Conservation (phyloP, 257 asterid genomes). For the Hygrophila difformis region DNA sequence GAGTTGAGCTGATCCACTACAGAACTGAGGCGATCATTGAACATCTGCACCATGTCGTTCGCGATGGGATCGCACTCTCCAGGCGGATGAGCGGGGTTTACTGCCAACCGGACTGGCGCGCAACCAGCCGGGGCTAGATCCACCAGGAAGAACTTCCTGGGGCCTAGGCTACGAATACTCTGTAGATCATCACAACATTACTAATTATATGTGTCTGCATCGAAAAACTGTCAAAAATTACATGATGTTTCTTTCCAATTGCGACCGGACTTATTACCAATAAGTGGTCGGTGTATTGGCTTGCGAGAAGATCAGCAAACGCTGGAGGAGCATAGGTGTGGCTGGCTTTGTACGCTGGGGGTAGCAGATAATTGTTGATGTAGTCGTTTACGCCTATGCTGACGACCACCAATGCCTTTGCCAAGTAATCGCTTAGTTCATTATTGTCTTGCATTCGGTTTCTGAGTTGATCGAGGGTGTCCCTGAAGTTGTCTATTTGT, state of each 20-base stretch:
- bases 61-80: neutral
- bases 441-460: conserved; percentile 12
- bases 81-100: neutral
- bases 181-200: too few relatives aligned
- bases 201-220: too few relatives aligned
- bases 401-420: conserved; percentile 5
- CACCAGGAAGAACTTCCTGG: conserved; percentile 15
- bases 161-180: too few relatives aligned
- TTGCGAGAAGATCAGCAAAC: conserved; percentile 18
- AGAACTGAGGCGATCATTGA: conserved; percentile 9
- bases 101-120: neutral
- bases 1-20: conserved; percentile 4
- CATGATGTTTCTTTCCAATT: too few relatives aligned
- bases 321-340: neutral
- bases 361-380: conserved; percentile 5
- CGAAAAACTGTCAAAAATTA: too few relatives aligned
- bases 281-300: conserved; percentile 1
- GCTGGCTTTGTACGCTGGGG: neutral
- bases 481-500: conserved; percentile 16
- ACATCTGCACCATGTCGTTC: conserved; percentile 2
- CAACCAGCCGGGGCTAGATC: conserved; percentile 13
- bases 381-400: conserved; percentile 16
- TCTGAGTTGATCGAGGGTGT: conserved; percentile 7
- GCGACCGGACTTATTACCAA: too few relatives aligned
- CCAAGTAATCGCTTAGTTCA: conserved; percentile 16